Evolutionary conservation across 768 basidiomycete genomes (phyloP), one percentile per base, ranked within the genome.

Genomic region (Boletellus sp.): DNA sequence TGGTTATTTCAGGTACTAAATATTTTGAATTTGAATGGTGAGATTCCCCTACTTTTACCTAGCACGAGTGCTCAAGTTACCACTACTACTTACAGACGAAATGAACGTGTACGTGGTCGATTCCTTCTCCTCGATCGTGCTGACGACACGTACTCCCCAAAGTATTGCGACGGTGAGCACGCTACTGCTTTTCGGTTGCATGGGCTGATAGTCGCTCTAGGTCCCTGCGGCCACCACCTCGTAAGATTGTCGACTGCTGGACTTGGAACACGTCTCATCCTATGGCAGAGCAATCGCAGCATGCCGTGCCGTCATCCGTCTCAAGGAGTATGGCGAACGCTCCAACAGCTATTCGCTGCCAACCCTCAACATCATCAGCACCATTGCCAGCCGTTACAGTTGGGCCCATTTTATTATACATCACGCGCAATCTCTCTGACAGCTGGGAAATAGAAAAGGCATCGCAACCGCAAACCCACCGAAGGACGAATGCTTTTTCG

Each of bases 211-310:
- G 16, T 15, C 12, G 13, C 22, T 23, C n/a, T 45, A 75, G 84
- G 74, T 85, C 32, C 85, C 85, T 23, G 83, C 84, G 33, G 83
- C 84, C 16, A 76, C 79, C 5, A 70, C 84, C 51, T 82, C 83
- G 84, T 85, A 68, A 50, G 68, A 46, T n/a, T 16, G 22, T 23
- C 42, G 22, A 10, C 20, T 6, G n/a, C 5, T 36, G 15, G 0
- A 12, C n/a, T 17, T 35, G 3, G 15, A 44, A 17, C 6, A n/a
- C 32, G 11, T 7, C 53, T 62, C 20, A 62, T 31, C 32, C 38
- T n/a, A 35, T 45, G 33, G 17, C 41, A 62, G 61, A 37, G 61
- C 62, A 10, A 11, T 62, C 47, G 82, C 84, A 19, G 80, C 85
- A 24, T 83, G 83, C 63, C 78, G 85, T 38, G 61, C 82, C 24